Base-by-base conservation (phyloP, 1,284 basidiomycete species). In the Lentinula novae-zelandiae region DNA sequence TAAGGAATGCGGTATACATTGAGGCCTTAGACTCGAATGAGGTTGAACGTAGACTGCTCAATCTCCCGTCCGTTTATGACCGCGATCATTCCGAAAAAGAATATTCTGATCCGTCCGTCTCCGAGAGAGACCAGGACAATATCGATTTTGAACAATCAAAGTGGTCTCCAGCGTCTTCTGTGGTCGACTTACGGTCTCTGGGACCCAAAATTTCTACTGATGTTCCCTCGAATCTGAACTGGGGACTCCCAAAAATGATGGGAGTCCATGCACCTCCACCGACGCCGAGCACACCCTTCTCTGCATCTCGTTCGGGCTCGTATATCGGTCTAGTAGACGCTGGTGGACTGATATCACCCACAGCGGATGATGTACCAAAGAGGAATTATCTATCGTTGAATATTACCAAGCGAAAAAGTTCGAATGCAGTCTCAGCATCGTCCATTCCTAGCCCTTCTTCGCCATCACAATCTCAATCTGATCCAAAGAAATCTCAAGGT, bases 1-100 rank as follows among this genome's bases (percentile, higher is more conserved):
- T 58, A 27, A 36, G 60, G 20, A 57, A 57, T 51, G 60, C 60
- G 46, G 60, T 61, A 20, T 61, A 61, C 17, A 56, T 61, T 40
- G 38, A 61, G 20, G 39, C 60, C 27, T 20, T 57, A 39, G 60
- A 61, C 54, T 61, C 60, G 48, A 51, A 39, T 8, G 60, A 61
- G 39, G 54, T 61, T 31, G 48, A 52, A 20, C 54, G 48, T 15
- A 50, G 60, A 15, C 34, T 61, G 38, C 39, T 59, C 13, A 34
- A 42, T 34, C 50, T 51, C 42, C 15, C 49, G 10, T 33, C 50
- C n/a, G 27, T 22, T 31, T 13, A 31, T 13, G 39, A 50, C 31
- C 31, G 17, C 12, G 54, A 55, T 9, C 10, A 49, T 31, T 22
- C 40, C 34, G 31, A 22, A 20, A n/a, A 44, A 12, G 42, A 17